phyloP scores from a whole-genome alignment of 2,329 filamentous ascomycete genomes.

The Pseudogymnoascus sp. region DNA sequence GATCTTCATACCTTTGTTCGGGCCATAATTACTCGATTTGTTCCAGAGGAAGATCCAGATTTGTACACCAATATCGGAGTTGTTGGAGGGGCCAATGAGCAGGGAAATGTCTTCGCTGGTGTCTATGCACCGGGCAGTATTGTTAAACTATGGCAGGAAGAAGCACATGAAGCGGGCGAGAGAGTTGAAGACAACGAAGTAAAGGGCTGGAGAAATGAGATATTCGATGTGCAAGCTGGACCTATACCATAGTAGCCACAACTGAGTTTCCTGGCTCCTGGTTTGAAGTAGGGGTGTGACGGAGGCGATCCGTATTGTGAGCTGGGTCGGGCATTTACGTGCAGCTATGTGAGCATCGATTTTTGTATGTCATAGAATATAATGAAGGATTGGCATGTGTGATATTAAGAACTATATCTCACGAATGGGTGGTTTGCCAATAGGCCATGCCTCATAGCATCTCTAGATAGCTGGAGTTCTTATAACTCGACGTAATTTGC shows the following conservation, averaged over 20 bases:
- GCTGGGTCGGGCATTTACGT: not conserved
- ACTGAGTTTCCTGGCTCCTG: not conserved
- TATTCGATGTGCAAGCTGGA: constrained; percentile 54
- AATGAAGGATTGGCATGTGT: not conserved
- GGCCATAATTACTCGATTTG: constrained; percentile 71
- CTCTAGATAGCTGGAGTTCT: not conserved
- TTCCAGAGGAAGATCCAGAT: constrained; percentile 67
- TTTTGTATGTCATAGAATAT: not conserved
- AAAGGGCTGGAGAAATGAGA: constrained; percentile 67
- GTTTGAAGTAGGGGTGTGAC: not conserved
- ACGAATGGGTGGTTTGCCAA: not conserved
- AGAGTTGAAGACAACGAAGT: constrained; percentile 62
- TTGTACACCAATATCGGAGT: constrained; percentile 69
- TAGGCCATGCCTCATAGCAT: not conserved
- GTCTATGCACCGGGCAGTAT: constrained; percentile 86
- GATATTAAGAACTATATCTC: not conserved
- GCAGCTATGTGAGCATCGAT: not conserved
- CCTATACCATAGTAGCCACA: constrained; percentile 8
- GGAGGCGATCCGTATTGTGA: not conserved
- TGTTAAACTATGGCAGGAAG: constrained; percentile 82
- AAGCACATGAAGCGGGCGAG: constrained; percentile 64
- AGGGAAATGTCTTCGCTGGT: constrained; percentile 65
- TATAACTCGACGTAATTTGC: constrained; percentile 57
- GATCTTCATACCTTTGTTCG: constrained; percentile 77
- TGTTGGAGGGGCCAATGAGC: constrained; percentile 46